Evolutionary conservation across 306 rosid genomes (phyloP).

Genomic region (Vigna reflexopilosa): DNA sequence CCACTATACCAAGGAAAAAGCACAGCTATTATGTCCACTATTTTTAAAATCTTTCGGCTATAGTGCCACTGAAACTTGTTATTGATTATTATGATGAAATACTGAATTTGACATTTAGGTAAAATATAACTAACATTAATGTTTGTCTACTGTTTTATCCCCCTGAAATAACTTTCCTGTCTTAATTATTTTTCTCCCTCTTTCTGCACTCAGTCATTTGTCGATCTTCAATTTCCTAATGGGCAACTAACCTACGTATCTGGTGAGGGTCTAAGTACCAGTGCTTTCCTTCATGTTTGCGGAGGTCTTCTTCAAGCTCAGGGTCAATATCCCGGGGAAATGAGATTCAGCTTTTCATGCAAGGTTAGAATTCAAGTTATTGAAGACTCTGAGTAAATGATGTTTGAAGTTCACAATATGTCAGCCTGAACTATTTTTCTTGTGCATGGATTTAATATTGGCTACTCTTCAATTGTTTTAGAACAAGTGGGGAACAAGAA

Average conservation of each 20-base stretch:
- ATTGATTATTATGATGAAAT: not conserved
- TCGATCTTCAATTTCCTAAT: slow-evolving; percentile 97
- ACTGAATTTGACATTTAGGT: slow-evolving; percentile 3
- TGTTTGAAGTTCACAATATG: not conserved
- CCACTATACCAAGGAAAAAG: too few relatives aligned
- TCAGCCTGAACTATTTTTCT: slow-evolving; percentile 20
- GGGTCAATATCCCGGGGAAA: slow-evolving; percentile 99
- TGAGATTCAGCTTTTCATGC: slow-evolving; percentile 97
- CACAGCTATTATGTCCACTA: too few relatives aligned
- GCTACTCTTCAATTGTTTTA: slow-evolving; percentile 41
- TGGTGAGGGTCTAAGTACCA: slow-evolving; percentile 91
- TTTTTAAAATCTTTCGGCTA: too few relatives aligned
- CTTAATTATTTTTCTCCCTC: slow-evolving; percentile 1
- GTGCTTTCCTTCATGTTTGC: slow-evolving; percentile 84
- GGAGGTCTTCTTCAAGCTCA: slow-evolving; percentile 99
- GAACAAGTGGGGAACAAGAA: slow-evolving; percentile 95
- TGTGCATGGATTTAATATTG: slow-evolving; percentile 41
- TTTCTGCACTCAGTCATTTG: slow-evolving; percentile 72
- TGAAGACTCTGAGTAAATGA: slow-evolving; percentile 5
- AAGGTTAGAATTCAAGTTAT: slow-evolving; percentile 65
- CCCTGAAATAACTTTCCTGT: slow-evolving; percentile 34
- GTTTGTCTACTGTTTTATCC: slow-evolving; percentile 11
- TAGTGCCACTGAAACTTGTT: too few relatives aligned
- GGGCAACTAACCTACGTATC: slow-evolving; percentile 95
- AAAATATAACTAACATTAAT: not conserved